A percentile compares a stretch with the other conserved stretches of the same genome.
Evolutionary conservation across 2,329 filamentous ascomycete genomes (phyloP).

Genomic region (Chaetomiaceae sp.): DNA sequence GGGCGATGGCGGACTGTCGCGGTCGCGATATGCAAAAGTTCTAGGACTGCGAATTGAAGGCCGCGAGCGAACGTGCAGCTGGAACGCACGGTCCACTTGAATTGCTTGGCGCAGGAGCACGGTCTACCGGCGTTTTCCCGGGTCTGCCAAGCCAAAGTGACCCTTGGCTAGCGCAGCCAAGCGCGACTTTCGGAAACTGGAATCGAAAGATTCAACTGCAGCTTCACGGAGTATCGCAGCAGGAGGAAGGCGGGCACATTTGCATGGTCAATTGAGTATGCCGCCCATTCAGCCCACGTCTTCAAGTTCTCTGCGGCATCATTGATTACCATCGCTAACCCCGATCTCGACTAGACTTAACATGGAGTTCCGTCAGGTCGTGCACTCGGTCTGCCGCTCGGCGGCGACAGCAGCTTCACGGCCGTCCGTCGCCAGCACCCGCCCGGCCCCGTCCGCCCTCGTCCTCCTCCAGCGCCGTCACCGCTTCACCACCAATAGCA

Average conservation of each 20-base stretch:
- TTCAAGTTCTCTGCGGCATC: too few species aligned
- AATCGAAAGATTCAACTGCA: slow-evolving; percentile 7
- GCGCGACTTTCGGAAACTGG: slow-evolving; percentile 16
- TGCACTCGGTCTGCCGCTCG: slow-evolving; percentile 18
- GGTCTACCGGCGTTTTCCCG: slow-evolving; percentile 6
- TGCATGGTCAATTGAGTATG: slow-evolving; percentile 19
- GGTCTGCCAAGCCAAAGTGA: slow-evolving; percentile 2
- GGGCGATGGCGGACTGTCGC: slow-evolving; percentile 4
- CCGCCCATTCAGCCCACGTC: too few species aligned
- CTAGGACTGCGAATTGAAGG: too few species aligned
- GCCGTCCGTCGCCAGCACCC: slow-evolving; percentile 12
- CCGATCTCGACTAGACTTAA: slow-evolving; percentile 3
- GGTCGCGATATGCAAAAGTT: slow-evolving; percentile 16
- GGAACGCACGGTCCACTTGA: slow-evolving; percentile 5
- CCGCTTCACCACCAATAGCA: slow-evolving; percentile 9
- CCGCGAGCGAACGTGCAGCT: slow-evolving; percentile 1
- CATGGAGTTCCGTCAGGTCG: slow-evolving; percentile 24
- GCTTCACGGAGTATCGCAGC: background rate
- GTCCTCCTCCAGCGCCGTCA: slow-evolving; percentile 7
- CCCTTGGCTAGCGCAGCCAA: slow-evolving; percentile 2
- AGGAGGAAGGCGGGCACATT: slow-evolving; percentile 1
- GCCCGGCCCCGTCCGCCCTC: slow-evolving; percentile 2
- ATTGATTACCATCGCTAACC: slow-evolving; percentile 2
- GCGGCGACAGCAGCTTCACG: slow-evolving; percentile 12
- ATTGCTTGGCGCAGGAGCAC: too few species aligned